These are phyloP conservation scores for Leptographium galeiforme DNA, from an alignment of 2,329 filamentous ascomycete species.

Conservation along the genomic window DNA sequence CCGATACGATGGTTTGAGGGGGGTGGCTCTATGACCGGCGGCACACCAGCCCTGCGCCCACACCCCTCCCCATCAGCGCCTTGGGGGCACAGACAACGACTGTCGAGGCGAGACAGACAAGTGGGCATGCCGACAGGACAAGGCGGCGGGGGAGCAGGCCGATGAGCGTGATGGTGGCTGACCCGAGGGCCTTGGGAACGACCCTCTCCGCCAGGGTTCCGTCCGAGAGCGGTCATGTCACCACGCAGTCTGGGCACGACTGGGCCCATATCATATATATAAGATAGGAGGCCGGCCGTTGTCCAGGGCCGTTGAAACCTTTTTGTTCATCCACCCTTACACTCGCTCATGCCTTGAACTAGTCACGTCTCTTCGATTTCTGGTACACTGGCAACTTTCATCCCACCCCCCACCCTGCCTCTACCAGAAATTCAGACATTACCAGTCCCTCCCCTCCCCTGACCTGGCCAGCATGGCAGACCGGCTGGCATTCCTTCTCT, in stretches of 20 bases:
- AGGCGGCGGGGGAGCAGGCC: not conserved
- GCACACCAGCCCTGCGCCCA: not conserved
- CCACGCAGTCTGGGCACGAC: not conserved
- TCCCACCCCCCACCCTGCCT: not conserved
- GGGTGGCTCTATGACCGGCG: constrained; percentile 13
- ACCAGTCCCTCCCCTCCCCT: not conserved
- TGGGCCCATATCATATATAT: not conserved
- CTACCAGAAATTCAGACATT: not conserved
- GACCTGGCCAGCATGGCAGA: constrained; percentile 24
- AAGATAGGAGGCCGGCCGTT: not conserved
- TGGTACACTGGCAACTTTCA: not conserved
- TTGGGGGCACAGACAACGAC: not conserved
- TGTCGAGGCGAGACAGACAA: not conserved
- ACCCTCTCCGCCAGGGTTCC: not conserved
- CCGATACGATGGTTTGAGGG: constrained; percentile 17
- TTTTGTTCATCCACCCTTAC: not conserved
- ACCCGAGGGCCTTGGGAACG: constrained; percentile 10
- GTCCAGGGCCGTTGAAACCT: not conserved
- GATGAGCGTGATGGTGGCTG: constrained; percentile 8
- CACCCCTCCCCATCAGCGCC: not conserved
- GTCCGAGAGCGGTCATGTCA: not conserved
- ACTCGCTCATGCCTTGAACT: not conserved
- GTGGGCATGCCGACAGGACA: not conserved
- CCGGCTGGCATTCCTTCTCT: constrained; percentile 45
- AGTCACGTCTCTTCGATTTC: not conserved